A percentile compares a stretch with the other conserved stretches of the same genome.
These are phyloP conservation scores for Heliamphora exappendiculata DNA, from an alignment of 148 eudicot genomes.

Conservation along the genomic window DNA sequence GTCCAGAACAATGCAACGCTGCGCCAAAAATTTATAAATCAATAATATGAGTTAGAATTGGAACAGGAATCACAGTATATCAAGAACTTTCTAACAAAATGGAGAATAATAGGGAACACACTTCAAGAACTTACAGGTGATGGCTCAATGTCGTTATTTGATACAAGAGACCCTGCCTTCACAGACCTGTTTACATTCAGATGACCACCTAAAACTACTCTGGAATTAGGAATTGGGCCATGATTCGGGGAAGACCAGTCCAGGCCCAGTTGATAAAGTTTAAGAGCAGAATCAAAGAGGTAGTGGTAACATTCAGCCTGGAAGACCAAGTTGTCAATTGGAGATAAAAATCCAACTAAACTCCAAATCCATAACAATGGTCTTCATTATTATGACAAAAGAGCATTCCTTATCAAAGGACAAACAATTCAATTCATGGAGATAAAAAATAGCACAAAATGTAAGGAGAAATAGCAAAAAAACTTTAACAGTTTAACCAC, in stretches of 20 bases:
- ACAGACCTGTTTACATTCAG: constrained; percentile 11
- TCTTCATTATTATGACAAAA: not conserved
- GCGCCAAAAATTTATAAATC: constrained; percentile 17
- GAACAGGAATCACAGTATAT: not conserved
- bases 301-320: constrained; percentile 97
- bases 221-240: constrained; percentile 44
- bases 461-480: not conserved
- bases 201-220: constrained; percentile 27
- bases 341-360: not conserved
- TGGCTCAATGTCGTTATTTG: constrained; percentile 19
- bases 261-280: constrained; percentile 76
- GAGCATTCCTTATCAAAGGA: not conserved
- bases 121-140: constrained; percentile 30
- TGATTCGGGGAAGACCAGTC: constrained; percentile 79
- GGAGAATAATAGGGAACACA: not conserved
- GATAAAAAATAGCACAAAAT: not conserved
- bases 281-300: constrained; percentile 91
- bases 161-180: constrained; percentile 18
- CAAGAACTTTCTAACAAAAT: not conserved
- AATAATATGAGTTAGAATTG: not conserved
- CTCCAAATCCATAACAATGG: not conserved
- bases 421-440: not conserved
- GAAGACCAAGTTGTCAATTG: constrained; percentile 12
- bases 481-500: not conserved
- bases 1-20: constrained; percentile 94